phyloP scores from a whole-genome alignment of 108 stramenopile species.

The Cyclotella atomus region DNA sequence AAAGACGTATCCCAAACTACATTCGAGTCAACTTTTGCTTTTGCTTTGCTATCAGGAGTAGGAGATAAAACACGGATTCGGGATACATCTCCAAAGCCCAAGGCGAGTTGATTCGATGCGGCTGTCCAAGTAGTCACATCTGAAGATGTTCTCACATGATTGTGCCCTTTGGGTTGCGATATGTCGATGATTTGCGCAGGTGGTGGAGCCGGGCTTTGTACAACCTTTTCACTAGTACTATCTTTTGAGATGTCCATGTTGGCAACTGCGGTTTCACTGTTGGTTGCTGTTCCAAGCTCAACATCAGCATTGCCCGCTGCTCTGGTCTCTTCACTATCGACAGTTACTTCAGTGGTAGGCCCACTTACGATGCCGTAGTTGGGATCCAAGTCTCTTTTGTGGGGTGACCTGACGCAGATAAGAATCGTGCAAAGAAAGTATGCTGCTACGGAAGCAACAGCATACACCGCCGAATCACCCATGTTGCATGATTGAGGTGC shows the following conservation, averaged over 20 bases:
- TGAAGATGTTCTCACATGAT: constrained; percentile 10
- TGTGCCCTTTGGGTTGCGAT: background rate
- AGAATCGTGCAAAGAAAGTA: constrained; percentile 61
- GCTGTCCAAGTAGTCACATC: constrained; percentile 10
- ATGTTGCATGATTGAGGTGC: constrained; percentile 65
- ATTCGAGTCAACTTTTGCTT: background rate
- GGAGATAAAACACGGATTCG: constrained; percentile 6
- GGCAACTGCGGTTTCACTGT: constrained; percentile 4
- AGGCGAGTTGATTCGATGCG: background rate
- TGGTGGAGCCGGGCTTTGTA: background rate
- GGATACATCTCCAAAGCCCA: background rate
- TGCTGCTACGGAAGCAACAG: constrained; percentile 51
- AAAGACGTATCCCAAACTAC: constrained; percentile 10
- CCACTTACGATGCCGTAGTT: constrained; percentile 50
- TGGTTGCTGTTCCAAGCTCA: background rate
- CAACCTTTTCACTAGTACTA: background rate
- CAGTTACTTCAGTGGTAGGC: background rate
- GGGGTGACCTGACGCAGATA: constrained; percentile 68
- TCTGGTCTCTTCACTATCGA: background rate
- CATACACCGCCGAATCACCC: constrained; percentile 47
- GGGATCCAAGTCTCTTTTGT: constrained; percentile 59
- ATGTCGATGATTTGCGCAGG: background rate
- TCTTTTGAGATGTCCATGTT: background rate
- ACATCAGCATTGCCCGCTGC: background rate
- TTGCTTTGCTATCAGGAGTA: background rate